Conservation (phyloP, 1,284 basidiomycete genomes). For the Jaminaea rosea region DNA sequence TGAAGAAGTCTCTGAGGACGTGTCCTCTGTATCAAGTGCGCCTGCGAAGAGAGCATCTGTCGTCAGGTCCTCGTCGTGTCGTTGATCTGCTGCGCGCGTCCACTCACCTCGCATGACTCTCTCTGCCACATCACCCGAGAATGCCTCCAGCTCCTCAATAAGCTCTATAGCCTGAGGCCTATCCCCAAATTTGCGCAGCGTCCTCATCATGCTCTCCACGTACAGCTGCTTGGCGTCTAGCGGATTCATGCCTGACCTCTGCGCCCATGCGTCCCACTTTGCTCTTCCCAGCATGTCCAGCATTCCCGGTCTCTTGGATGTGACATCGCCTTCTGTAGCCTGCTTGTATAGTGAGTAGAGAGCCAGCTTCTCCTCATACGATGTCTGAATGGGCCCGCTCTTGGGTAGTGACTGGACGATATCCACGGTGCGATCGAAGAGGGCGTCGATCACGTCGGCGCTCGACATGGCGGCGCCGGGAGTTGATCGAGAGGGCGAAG, state of each 20-base stretch:
- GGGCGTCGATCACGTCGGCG: conserved; percentile 49
- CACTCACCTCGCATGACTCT: conserved; percentile 61
- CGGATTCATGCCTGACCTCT: conserved; percentile 69
- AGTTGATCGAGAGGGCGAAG: too few species aligned
- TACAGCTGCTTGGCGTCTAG: conserved; percentile 81
- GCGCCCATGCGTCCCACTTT: conserved; percentile 95
- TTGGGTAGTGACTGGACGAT: conserved; percentile 83
- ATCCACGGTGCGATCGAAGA: conserved; percentile 87
- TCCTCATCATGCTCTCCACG: conserved; percentile 78
- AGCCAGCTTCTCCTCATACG: conserved; percentile 87
- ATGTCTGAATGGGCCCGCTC: conserved; percentile 88
- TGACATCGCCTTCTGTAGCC: conserved; percentile 84
- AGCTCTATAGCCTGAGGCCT: conserved; percentile 66
- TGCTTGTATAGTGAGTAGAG: conserved; percentile 90
- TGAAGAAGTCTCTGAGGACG: conserved; percentile 2
- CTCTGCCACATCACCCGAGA: conserved; percentile 61
- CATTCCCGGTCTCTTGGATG: conserved; percentile 68
- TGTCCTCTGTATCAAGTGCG: not conserved
- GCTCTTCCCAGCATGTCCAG: conserved; percentile 88
- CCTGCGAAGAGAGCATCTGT: not conserved
- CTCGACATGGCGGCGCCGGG: conserved; percentile 34
- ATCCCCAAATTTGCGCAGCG: conserved; percentile 71
- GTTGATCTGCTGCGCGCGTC: too few species aligned
- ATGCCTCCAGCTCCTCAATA: conserved; percentile 73
- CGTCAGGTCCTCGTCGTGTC: not conserved